A percentile compares a stretch with the other conserved stretches of the same genome.
These are phyloP conservation scores for Fusarium gaditjirri DNA, from an alignment of 2,329 filamentous ascomycete species.

Conservation along the genomic window DNA sequence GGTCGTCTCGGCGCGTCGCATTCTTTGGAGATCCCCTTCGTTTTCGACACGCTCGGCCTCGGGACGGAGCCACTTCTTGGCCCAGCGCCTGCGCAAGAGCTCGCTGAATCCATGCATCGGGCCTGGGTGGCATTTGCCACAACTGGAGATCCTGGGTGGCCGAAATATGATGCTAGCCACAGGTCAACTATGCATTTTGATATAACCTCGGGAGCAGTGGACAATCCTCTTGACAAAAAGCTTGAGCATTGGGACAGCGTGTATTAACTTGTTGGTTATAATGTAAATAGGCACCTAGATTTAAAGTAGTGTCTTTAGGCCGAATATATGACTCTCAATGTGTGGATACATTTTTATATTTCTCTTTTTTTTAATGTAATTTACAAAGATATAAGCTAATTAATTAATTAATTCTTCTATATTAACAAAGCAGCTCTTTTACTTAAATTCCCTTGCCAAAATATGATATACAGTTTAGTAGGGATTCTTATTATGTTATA, in stretches of 20 bases:
- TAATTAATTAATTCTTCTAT: no score
- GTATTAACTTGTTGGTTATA: fast-evolving
- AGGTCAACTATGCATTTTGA: background rate
- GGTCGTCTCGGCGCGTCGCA: background rate
- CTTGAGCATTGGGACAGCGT: background rate
- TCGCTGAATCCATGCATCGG: background rate
- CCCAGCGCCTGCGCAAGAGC: fast-evolving
- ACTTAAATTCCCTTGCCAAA: no score
- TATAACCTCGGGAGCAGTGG: fast-evolving
- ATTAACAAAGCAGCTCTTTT: no score
- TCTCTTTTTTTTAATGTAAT: no score
- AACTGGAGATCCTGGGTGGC: background rate
- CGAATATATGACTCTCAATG: no score
- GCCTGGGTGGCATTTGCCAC: background rate
- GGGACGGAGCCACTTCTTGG: background rate
- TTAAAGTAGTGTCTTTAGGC: no score
- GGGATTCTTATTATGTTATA: no score
- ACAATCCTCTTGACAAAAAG: background rate
- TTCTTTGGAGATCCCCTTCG: background rate
- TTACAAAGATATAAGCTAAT: no score
- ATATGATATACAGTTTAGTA: no score
- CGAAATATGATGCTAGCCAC: background rate
- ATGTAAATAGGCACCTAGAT: no score
- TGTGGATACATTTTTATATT: no score
- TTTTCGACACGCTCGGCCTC: background rate